A percentile compares a stretch with the other conserved stretches of the same genome.
Conservation (phyloP, 2,329 filamentous ascomycete species). For the Chaetomium sp. region DNA sequence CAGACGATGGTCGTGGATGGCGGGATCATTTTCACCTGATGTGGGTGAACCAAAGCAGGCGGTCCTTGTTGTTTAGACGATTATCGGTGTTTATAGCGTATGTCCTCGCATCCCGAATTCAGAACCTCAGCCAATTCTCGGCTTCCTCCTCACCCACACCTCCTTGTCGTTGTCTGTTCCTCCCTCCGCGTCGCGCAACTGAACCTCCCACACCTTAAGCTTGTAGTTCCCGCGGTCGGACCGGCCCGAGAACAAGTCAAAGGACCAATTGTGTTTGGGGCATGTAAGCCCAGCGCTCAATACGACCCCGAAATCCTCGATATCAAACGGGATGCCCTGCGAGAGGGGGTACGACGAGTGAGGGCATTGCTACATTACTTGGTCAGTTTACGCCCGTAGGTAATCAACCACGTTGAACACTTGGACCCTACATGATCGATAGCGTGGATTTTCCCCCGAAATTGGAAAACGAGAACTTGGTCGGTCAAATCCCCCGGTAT, state of each 20-base stretch:
- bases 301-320: slow-evolving; percentile 63
- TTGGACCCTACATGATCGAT: slow-evolving; percentile 53
- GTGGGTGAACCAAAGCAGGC: background rate
- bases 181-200: slow-evolving; percentile 36
- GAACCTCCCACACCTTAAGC: slow-evolving; percentile 57
- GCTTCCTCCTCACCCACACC: slow-evolving; percentile 41
- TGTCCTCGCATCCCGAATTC: background rate
- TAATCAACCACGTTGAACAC: slow-evolving; percentile 17
- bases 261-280: slow-evolving; percentile 65
- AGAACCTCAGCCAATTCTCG: slow-evolving; percentile 28
- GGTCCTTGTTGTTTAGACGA: too few species aligned
- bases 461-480: slow-evolving; percentile 60
- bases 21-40: slow-evolving; percentile 17
- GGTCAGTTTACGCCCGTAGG: background rate
- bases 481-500: slow-evolving; percentile 37
- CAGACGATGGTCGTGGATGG: slow-evolving; percentile 20
- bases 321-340: slow-evolving; percentile 57
- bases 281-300: slow-evolving; percentile 58
- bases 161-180: slow-evolving; percentile 25
- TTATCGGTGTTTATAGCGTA: background rate
- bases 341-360: slow-evolving; percentile 62
- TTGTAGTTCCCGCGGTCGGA: slow-evolving; percentile 57
- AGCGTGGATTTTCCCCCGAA: slow-evolving; percentile 58
- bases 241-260: slow-evolving; percentile 58
- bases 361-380: slow-evolving; percentile 50